Evolutionary conservation across 495 filamentous ascomycete species (phyloP).

Genomic region (Penicillium mononematosum): DNA sequence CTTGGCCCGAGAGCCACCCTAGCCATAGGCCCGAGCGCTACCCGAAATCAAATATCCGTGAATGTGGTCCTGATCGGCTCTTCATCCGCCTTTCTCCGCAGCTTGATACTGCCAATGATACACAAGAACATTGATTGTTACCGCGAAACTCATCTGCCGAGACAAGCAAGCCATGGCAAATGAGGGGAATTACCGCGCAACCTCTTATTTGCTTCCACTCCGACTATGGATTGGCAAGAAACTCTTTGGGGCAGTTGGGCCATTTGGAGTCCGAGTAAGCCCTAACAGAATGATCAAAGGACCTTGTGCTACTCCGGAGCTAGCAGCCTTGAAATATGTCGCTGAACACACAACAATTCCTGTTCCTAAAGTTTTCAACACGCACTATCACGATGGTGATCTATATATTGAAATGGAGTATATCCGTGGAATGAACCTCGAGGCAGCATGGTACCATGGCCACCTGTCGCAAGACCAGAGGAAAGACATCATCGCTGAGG

Average conservation of each 20-base stretch:
- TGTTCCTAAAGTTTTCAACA: neutral
- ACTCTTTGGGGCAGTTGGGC: constrained; percentile 3
- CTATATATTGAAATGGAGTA: constrained; percentile 15
- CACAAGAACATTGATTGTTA: neutral
- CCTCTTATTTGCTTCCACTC: neutral
- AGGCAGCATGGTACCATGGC: constrained; percentile 9
- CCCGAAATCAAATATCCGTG: no score
- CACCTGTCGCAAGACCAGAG: constrained; percentile 17
- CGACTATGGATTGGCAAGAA: constrained; percentile 7
- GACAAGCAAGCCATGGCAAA: neutral
- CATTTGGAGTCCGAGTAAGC: constrained; percentile 9
- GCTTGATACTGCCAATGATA: neutral
- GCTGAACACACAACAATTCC: constrained; percentile 3
- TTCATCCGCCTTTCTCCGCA: neutral
- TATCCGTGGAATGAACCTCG: constrained; percentile 8
- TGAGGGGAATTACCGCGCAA: neutral
- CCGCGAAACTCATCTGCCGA: neutral
- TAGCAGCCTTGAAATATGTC: constrained; percentile 4
- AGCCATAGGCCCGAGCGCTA: neutral
- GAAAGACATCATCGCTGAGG: constrained; percentile 9
- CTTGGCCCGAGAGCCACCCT: neutral
- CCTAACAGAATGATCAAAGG: constrained; percentile 15
- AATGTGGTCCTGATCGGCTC: neutral
- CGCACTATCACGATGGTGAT: neutral
- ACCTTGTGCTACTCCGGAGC: neutral